These are phyloP conservation scores for Dovyalis caffra DNA, from an alignment of 345 rosid species.

Conservation along the genomic window DNA sequence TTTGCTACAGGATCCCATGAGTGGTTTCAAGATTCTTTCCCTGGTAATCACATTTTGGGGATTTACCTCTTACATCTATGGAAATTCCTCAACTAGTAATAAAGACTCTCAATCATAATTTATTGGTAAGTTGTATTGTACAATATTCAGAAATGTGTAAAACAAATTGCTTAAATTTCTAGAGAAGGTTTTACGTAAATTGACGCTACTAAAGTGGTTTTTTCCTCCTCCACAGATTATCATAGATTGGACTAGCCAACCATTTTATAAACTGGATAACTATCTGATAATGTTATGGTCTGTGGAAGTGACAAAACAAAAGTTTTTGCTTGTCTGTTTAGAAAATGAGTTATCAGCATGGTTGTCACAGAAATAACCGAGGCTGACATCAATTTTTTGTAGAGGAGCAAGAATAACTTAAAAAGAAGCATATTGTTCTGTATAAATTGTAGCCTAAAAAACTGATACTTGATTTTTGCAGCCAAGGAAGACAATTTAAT, in stretches of 20 bases:
- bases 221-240: too few relatives aligned
- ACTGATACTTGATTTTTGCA: background rate
- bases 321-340: too few relatives aligned
- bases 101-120: constrained; percentile 13
- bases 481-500: too few relatives aligned
- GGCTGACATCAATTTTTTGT: background rate
- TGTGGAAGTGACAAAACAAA: too few relatives aligned
- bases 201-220: too few relatives aligned
- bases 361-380: background rate
- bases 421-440: background rate
- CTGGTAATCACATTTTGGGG: constrained; percentile 82
- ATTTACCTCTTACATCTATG: constrained; percentile 68
- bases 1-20: constrained; percentile 77
- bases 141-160: too few relatives aligned
- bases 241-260: too few relatives aligned
- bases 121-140: background rate
- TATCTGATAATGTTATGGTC: too few relatives aligned
- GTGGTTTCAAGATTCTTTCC: constrained; percentile 86
- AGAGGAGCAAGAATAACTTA: background rate
- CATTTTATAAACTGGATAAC: too few relatives aligned
- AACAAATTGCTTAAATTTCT: too few relatives aligned
- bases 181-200: too few relatives aligned
- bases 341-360: too few relatives aligned
- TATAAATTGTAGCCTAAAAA: background rate
- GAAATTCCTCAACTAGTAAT: constrained; percentile 32